A percentile compares a stretch with the other conserved stretches of the same genome.
Evolutionary conservation across 1,139 yeast genomes (phyloP).

Genomic region (Dujonia santamariae): DNA sequence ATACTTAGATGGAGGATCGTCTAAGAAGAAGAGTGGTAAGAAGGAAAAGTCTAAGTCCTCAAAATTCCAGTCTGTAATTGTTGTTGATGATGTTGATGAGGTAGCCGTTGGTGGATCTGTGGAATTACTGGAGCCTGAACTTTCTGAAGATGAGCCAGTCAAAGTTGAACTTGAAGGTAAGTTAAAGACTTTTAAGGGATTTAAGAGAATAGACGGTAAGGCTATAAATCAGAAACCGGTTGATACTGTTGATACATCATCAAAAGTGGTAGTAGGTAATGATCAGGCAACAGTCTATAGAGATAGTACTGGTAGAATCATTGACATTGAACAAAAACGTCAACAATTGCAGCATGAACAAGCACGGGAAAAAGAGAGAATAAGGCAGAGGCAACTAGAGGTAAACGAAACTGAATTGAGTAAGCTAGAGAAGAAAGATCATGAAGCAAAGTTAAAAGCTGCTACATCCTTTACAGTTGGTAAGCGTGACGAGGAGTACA

Average conservation of each 20-base stretch:
- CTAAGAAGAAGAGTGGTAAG: slow-evolving; percentile 12
- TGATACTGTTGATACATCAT: slow-evolving; percentile 4
- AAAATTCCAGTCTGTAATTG: slow-evolving; percentile 6
- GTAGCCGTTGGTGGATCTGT: slow-evolving; percentile 6
- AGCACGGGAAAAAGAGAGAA: slow-evolving; percentile 45
- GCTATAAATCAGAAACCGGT: slow-evolving; percentile 9
- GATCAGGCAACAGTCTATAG: slow-evolving; percentile 32
- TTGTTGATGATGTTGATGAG: slow-evolving; percentile 11
- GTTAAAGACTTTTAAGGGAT: slow-evolving; percentile 25
- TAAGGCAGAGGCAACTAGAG: slow-evolving; percentile 39
- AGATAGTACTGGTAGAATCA: slow-evolving; percentile 36
- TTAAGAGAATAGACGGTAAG: slow-evolving; percentile 36
- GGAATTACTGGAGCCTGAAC: slow-evolving; percentile 13
- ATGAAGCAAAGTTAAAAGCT: slow-evolving; percentile 20
- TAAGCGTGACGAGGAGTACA: slow-evolving; percentile 36
- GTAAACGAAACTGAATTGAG: slow-evolving; percentile 15
- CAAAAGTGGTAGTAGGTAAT: slow-evolving; percentile 4
- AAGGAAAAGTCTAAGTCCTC: slow-evolving; percentile 5
- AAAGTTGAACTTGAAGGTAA: slow-evolving; percentile 14
- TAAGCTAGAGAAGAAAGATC: slow-evolving; percentile 15
- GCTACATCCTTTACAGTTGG: slow-evolving; percentile 26
- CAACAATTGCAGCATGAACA: slow-evolving; percentile 23
- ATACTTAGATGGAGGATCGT: slow-evolving; percentile 15
- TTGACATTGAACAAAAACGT: slow-evolving; percentile 29
- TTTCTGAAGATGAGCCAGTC: slow-evolving; percentile 17